A percentile compares a stretch with the other conserved stretches of the same genome.
Conservation (phyloP, 176 grass and related monocot species). For the Oryza glumipatula region DNA sequence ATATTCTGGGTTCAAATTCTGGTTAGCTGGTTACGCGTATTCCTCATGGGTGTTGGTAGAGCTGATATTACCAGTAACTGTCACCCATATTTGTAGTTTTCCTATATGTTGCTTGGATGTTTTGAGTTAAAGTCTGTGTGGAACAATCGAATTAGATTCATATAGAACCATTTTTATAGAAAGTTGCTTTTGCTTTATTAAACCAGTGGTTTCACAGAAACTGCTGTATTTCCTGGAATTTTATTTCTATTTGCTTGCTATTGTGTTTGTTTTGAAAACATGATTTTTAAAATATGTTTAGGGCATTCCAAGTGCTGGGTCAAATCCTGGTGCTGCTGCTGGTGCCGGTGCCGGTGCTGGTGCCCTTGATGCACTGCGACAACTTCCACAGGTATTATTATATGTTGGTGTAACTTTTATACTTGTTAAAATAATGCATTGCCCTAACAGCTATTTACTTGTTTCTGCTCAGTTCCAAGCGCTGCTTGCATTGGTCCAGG, state of each 20-base stretch:
- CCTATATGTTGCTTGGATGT: neutral
- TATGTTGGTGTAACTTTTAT: neutral
- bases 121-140: neutral
- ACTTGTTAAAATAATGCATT: constrained; percentile 1
- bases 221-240: neutral
- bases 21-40: neutral
- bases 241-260: neutral
- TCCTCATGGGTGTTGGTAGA: neutral
- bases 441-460: constrained; percentile 27
- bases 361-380: constrained; percentile 78
- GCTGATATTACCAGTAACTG: neutral
- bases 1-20: neutral
- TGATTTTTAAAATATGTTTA: constrained; percentile 36
- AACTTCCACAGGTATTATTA: constrained; percentile 74
- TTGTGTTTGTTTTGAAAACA: constrained; percentile 1
- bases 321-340: constrained; percentile 31
- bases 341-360: constrained; percentile 42
- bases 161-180: neutral
- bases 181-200: neutral
- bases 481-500: constrained; percentile 77
- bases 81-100: neutral
- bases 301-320: constrained; percentile 63
- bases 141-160: neutral
- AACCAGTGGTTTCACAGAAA: neutral
- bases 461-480: constrained; percentile 72